Percentiles rank a stretch among this genome's conserved stretches.
Evolutionary conservation across 148 eudicot species (phyloP).

Genomic region (Vaccinium vitisidaea): DNA sequence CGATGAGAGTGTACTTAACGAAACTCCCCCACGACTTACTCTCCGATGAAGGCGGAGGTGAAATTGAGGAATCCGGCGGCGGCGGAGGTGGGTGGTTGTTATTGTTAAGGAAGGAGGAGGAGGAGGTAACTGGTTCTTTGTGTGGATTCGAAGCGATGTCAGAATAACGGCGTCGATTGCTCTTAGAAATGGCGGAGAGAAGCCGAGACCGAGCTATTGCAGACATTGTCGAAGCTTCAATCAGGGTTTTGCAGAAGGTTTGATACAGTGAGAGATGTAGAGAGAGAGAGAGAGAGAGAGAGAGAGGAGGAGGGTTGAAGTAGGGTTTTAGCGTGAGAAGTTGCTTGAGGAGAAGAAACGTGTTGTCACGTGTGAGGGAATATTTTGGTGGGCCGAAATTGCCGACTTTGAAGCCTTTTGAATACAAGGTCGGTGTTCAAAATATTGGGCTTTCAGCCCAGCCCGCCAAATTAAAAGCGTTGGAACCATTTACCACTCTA

Average conservation of each 20-base stretch:
- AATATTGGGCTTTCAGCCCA: not conserved
- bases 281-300: not conserved
- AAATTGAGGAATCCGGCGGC: not conserved
- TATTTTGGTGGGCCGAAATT: not conserved
- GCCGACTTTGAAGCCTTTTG: not conserved
- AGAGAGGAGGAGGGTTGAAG: not conserved
- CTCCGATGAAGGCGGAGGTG: slow-evolving; percentile 11
- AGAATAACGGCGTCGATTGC: slow-evolving; percentile 23
- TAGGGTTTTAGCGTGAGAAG: slow-evolving; percentile 17
- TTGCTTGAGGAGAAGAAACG: not conserved
- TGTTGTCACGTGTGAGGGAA: not conserved
- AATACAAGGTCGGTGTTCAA: not conserved
- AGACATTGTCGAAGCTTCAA: slow-evolving; percentile 22
- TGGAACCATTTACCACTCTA: not conserved
- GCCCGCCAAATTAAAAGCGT: not conserved
- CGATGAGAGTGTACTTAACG: slow-evolving; percentile 34
- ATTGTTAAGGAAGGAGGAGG: slow-evolving; percentile 20
- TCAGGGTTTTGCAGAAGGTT: slow-evolving; percentile 14
- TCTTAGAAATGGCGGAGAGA: slow-evolving; percentile 13
- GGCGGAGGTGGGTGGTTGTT: slow-evolving; percentile 16
- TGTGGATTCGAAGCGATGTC: slow-evolving; percentile 16
- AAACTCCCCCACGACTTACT: slow-evolving; percentile 34
- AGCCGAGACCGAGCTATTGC: slow-evolving; percentile 25
- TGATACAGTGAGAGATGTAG: not conserved
- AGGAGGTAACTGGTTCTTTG: slow-evolving; percentile 21